These are phyloP conservation scores for Colletotrichum incanum DNA, from an alignment of 2,329 filamentous ascomycete genomes.

Conservation along the genomic window DNA sequence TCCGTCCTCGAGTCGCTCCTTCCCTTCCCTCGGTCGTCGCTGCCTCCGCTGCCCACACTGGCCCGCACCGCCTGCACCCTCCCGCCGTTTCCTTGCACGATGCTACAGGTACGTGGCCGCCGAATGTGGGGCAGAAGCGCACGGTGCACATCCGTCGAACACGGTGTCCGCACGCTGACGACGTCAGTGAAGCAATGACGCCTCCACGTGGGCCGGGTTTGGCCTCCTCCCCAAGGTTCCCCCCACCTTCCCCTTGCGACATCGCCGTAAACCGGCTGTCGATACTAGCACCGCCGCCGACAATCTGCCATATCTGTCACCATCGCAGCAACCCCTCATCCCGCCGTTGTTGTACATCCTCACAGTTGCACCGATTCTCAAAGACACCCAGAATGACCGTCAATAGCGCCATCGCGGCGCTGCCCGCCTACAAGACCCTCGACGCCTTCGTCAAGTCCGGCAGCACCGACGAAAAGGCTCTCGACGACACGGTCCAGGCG, in stretches of 20 bases:
- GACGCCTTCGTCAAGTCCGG: slow-evolving; percentile 18
- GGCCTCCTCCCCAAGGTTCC: slow-evolving; percentile 1
- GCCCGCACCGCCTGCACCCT: not conserved
- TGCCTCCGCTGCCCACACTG: not conserved
- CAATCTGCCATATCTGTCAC: slow-evolving; percentile 1
- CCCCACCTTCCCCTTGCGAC: not conserved
- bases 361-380: no score
- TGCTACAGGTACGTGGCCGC: not conserved
- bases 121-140: slow-evolving; percentile 11
- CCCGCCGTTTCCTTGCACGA: not conserved
- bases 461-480: not conserved
- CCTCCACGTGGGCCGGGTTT: slow-evolving; percentile 34
- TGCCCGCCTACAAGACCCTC: slow-evolving; percentile 36
- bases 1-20: not conserved
- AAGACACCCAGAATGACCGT: slow-evolving; percentile 13
- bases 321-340: not conserved
- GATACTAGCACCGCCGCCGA: slow-evolving; percentile 1
- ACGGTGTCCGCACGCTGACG: not conserved
- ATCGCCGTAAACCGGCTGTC: slow-evolving; percentile 8
- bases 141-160: not conserved
- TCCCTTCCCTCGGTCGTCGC: not conserved
- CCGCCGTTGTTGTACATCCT: no score
- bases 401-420: slow-evolving; percentile 18
- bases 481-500: slow-evolving; percentile 34
- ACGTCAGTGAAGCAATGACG: slow-evolving; percentile 39